Percentiles rank a stretch among this genome's conserved stretches.
These are phyloP conservation scores for Eurotiales sp. DNA, from an alignment of 2,329 filamentous ascomycete genomes.

Conservation along the genomic window DNA sequence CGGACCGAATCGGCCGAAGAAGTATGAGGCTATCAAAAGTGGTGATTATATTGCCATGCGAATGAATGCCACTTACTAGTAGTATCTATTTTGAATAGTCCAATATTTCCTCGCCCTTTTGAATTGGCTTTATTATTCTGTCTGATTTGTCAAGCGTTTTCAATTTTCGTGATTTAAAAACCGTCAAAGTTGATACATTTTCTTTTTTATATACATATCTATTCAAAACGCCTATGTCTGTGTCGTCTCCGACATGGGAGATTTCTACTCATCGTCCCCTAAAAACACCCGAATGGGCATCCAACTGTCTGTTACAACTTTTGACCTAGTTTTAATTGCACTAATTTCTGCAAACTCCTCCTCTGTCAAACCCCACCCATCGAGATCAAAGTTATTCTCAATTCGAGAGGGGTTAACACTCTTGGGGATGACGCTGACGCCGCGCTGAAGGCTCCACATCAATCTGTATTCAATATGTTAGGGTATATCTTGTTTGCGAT, in stretches of 20 bases:
- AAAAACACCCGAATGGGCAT: neutral
- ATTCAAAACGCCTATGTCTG: constrained; percentile 27
- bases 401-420: neutral
- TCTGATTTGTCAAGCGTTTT: neutral
- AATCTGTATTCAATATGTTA: neutral
- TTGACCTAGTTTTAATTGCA: neutral
- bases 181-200: no score
- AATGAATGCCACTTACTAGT: constrained; percentile 66
- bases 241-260: neutral
- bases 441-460: neutral
- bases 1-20: constrained; percentile 59
- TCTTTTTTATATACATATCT: no score
- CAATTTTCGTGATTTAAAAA: neutral
- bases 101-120: neutral
- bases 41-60: constrained; percentile 80
- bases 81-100: neutral
- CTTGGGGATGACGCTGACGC: neutral
- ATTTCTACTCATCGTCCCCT: neutral
- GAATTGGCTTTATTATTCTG: neutral
- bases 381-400: neutral
- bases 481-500: neutral
- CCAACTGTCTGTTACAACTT: neutral
- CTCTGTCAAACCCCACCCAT: neutral
- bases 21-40: constrained; percentile 72
- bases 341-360: neutral